phyloP scores from a whole-genome alignment of 768 basidiomycete species.

The Lentinula detonsa region DNA sequence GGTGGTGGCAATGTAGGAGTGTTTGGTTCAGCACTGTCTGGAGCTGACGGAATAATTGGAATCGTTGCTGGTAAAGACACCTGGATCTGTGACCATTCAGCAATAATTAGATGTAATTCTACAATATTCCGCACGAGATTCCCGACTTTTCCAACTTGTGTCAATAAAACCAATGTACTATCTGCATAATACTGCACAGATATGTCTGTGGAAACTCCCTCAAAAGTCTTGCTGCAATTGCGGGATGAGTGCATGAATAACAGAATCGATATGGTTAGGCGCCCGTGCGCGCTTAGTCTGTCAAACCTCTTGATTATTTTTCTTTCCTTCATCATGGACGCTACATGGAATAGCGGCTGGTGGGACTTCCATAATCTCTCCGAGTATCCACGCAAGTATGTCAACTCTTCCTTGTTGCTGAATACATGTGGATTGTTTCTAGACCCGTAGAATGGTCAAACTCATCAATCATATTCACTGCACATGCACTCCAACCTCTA shows the following conservation, averaged over 20 bases:
- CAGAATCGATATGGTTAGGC: background rate
- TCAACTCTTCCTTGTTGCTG: slow-evolving; percentile 2
- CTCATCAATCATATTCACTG: slow-evolving; percentile 62
- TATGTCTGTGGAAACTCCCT: slow-evolving; percentile 64
- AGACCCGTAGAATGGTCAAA: slow-evolving; percentile 72
- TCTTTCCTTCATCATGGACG: slow-evolving; percentile 14
- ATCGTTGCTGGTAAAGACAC: slow-evolving; percentile 64
- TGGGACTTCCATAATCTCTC: slow-evolving; percentile 66
- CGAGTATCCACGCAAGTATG: slow-evolving; percentile 51
- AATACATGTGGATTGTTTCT: slow-evolving; percentile 1
- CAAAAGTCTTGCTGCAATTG: slow-evolving; percentile 45
- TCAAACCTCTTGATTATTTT: background rate
- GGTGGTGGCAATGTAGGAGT: slow-evolving; percentile 43
- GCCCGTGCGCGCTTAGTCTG: background rate
- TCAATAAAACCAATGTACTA: slow-evolving; percentile 78
- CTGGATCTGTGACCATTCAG: slow-evolving; percentile 57
- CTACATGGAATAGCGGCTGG: slow-evolving; percentile 61
- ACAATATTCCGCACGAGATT: slow-evolving; percentile 50
- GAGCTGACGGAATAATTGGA: slow-evolving; percentile 36
- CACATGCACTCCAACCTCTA: slow-evolving; percentile 57
- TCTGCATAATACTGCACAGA: slow-evolving; percentile 77
- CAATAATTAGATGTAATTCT: slow-evolving; percentile 3
- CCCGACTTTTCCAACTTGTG: slow-evolving; percentile 89
- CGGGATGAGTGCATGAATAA: slow-evolving; percentile 34
- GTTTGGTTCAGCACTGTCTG: slow-evolving; percentile 30